These are phyloP conservation scores for Coelastrella sp. DNA, from an alignment of 139 green algal genomes.

Conservation along the genomic window DNA sequence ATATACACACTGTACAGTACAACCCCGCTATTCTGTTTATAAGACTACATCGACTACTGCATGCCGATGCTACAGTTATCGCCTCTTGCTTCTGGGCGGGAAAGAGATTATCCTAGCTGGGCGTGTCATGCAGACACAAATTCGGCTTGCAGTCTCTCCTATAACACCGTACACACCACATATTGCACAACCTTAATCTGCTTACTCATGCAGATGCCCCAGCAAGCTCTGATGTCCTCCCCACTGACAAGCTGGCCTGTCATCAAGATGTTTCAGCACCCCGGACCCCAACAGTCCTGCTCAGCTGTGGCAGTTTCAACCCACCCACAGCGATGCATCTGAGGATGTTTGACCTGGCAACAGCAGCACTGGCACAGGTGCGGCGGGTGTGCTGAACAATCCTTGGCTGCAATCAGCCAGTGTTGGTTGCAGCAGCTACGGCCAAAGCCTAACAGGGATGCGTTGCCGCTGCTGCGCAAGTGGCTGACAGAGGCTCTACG, in stretches of 20 bases:
- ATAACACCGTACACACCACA: no score
- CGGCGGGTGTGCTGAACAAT: no score
- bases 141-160: no score
- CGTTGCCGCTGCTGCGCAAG: slow-evolving; percentile 67
- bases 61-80: no score
- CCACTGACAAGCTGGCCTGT: slow-evolving; percentile 49
- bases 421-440: slow-evolving; percentile 62
- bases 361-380: slow-evolving; percentile 70
- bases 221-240: background rate
- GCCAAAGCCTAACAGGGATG: slow-evolving; percentile 57
- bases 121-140: no score
- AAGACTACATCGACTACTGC: no score
- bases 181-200: no score
- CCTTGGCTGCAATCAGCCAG: no score
- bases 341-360: slow-evolving; percentile 88
- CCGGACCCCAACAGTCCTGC: slow-evolving; percentile 74
- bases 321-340: slow-evolving; percentile 88
- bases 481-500: slow-evolving; percentile 73
- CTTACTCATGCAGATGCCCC: background rate
- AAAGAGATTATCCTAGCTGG: no score
- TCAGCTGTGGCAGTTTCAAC: slow-evolving; percentile 93
- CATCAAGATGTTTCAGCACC: background rate
- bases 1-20: no score
- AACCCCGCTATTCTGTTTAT: no score
- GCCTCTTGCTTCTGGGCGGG: no score